phyloP scores from a whole-genome alignment of 352 stramenopile species.

The Pseudoperonospora humuli region DNA sequence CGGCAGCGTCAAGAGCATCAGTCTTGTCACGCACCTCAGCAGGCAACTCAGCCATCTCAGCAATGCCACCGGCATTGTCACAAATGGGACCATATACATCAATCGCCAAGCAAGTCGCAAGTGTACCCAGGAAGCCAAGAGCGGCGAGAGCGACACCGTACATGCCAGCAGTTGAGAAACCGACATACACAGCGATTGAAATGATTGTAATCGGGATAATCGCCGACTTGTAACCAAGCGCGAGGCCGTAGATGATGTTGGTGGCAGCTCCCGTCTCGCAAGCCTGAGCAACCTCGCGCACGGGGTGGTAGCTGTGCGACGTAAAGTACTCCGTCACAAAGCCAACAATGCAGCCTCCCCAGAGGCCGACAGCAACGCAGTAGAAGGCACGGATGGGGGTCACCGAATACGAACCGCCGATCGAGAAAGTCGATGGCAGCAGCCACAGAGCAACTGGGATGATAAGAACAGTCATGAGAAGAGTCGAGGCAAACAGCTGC shows the following conservation, averaged over 20 bases:
- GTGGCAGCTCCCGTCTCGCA: slow-evolving; percentile 98
- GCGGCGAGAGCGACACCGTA: slow-evolving; percentile 96
- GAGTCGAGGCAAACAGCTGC: slow-evolving; percentile 96
- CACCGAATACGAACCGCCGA: slow-evolving; percentile 60
- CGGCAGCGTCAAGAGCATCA: slow-evolving; percentile 97
- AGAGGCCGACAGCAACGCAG: slow-evolving; percentile 93
- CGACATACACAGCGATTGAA: slow-evolving; percentile 95
- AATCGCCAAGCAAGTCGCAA: slow-evolving; percentile 97
- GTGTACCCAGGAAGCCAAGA: slow-evolving; percentile 98
- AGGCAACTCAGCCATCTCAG: slow-evolving; percentile 97
- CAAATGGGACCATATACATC: slow-evolving; percentile 99
- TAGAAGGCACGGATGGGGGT: slow-evolving; percentile 86
- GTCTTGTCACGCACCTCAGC: slow-evolving; percentile 98
- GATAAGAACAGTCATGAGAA: slow-evolving; percentile 92
- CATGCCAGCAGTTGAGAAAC: slow-evolving; percentile 95
- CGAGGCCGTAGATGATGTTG: slow-evolving; percentile 99
- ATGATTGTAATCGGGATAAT: slow-evolving; percentile 99
- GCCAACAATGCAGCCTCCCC: slow-evolving; percentile 96
- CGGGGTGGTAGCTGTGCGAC: slow-evolving; percentile 94
- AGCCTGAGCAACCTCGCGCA: slow-evolving; percentile 93
- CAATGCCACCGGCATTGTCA: slow-evolving; percentile 99
- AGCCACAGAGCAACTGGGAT: slow-evolving; percentile 88
- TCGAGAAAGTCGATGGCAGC: slow-evolving; percentile 88
- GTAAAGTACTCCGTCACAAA: slow-evolving; percentile 99
- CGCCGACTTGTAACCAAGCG: slow-evolving; percentile 98